A percentile compares a stretch with the other conserved stretches of the same genome.
Conservation (phyloP, 306 rosid species). For the Prunus mira region DNA sequence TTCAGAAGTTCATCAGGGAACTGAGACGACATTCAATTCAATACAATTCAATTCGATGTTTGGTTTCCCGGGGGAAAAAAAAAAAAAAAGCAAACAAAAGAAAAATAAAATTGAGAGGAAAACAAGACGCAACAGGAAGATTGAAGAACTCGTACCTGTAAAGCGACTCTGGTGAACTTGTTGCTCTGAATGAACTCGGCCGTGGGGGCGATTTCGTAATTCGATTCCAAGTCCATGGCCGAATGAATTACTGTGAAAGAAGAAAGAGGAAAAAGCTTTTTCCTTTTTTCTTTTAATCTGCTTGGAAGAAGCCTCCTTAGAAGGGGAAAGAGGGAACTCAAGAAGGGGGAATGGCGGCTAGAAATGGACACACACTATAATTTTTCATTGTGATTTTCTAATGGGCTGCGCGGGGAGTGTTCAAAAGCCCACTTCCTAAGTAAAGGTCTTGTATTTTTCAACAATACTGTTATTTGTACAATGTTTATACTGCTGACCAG, state of each 20-base stretch:
- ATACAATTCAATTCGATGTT: background rate
- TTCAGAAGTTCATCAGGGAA: conserved; percentile 81
- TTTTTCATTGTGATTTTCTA: no score
- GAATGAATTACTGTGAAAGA: background rate
- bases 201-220: conserved; percentile 58
- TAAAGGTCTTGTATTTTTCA: no score
- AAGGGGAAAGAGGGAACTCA: no score
- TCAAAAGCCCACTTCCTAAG: no score
- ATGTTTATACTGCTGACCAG: no score
- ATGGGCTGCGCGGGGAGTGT: no score
- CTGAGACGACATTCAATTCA: conserved; percentile 30
- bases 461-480: no score
- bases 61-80: background rate
- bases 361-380: no score
- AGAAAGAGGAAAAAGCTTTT: background rate
- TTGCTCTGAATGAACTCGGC: conserved; percentile 55
- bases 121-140: no score
- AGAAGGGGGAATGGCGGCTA: no score
- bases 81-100: background rate
- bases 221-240: conserved; percentile 69
- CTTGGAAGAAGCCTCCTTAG: background rate
- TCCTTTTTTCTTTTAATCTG: no score
- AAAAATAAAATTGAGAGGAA: background rate
- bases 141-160: conserved; percentile 48
- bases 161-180: conserved; percentile 66